phyloP scores from a whole-genome alignment of 2,329 filamentous ascomycete genomes.

The Penicillium concentricum region DNA sequence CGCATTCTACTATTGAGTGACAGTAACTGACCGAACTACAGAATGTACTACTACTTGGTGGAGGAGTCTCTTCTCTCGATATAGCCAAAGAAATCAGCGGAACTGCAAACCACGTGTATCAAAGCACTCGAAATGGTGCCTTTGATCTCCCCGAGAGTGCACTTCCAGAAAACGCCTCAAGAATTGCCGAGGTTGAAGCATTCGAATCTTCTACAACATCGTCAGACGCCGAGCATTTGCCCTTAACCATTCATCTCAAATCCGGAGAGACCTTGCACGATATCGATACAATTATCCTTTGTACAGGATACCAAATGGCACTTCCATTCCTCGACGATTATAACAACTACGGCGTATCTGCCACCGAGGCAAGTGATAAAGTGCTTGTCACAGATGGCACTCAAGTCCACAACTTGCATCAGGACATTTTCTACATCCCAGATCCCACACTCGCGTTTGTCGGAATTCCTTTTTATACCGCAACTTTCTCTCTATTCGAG shows the following conservation, averaged over 20 bases:
- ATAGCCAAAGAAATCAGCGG: constrained; percentile 54
- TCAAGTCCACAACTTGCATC: constrained; percentile 66
- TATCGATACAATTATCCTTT: constrained; percentile 63
- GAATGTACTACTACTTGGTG: constrained; percentile 58
- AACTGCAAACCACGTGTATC: constrained; percentile 48
- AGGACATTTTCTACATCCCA: constrained; percentile 69
- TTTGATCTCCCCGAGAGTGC: constrained; percentile 58
- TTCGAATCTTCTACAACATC: constrained; percentile 38
- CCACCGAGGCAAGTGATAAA: constrained; percentile 51
- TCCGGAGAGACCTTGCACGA: constrained; percentile 54
- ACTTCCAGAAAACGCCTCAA: constrained; percentile 54
- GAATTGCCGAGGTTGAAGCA: constrained; percentile 53
- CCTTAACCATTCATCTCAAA: constrained; percentile 52
- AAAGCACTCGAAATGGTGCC: constrained; percentile 59
- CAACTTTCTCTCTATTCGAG: constrained; percentile 69
- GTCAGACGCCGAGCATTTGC: constrained; percentile 40
- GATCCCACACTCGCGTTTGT: constrained; percentile 65
- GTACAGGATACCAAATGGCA: constrained; percentile 67
- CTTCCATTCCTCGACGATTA: constrained; percentile 62
- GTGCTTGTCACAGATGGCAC: constrained; percentile 63
- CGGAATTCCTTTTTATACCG: constrained; percentile 64
- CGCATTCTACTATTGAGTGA: background rate
- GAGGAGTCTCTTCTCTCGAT: constrained; percentile 55
- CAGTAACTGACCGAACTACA: constrained; percentile 22
- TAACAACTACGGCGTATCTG: constrained; percentile 46